Evolutionary conservation across 1,139 yeast species (phyloP).

Genomic region (Tardiomyces blankii): DNA sequence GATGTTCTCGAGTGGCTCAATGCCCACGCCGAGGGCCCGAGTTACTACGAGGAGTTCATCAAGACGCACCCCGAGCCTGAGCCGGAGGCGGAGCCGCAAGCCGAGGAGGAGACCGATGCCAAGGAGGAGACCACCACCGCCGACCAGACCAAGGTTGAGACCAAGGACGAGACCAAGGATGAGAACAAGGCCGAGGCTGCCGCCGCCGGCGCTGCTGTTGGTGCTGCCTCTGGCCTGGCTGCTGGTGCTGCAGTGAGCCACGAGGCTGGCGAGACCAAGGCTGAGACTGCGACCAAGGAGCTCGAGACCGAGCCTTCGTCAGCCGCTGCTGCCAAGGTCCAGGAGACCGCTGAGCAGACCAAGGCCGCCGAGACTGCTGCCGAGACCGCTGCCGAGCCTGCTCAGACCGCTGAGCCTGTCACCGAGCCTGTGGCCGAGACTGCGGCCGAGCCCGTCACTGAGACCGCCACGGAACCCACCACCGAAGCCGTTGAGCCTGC

Average conservation of each 20-base stretch:
- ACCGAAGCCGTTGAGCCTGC: too few relatives aligned
- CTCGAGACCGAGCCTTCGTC: not conserved
- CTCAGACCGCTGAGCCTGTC: constrained; percentile 2
- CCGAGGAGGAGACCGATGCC: not conserved
- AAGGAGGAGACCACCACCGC: not conserved
- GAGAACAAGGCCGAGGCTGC: not conserved
- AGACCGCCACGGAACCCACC: not conserved
- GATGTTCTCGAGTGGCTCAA: constrained; percentile 34
- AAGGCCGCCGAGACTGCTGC: constrained; percentile 7
- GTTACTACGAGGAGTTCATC: not conserved
- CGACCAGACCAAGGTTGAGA: not conserved
- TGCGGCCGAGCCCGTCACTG: constrained; percentile 1
- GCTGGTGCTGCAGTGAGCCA: not conserved
- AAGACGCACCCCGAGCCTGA: not conserved
- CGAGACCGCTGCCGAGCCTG: constrained; percentile 1
- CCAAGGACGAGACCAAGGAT: not conserved
- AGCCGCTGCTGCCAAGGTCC: constrained; percentile 1
- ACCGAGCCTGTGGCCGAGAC: not conserved
- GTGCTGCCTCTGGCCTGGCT: too few relatives aligned
- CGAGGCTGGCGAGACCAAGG: not conserved
- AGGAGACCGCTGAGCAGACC: constrained; percentile 5
- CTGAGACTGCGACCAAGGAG: not conserved
- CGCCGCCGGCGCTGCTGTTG: not conserved
- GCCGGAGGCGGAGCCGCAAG: not conserved
- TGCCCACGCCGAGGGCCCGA: constrained; percentile 10